Conservation (phyloP, 164 flowering plant genomes). For the Vitis riparia region DNA sequence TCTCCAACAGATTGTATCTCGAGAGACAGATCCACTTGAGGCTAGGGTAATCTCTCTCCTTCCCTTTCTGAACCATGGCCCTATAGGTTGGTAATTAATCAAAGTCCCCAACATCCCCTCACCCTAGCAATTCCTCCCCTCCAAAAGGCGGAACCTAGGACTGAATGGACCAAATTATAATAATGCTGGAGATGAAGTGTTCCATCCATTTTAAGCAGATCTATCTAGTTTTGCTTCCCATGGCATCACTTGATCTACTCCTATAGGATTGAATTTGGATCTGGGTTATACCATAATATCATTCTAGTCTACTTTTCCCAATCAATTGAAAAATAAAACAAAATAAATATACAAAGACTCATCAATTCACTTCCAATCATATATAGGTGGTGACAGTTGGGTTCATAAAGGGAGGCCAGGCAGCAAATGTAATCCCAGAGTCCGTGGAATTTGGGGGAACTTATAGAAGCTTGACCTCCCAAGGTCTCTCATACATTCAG, state of each 20-base stretch:
- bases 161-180: too few species aligned
- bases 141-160: too few species aligned
- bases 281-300: too few species aligned
- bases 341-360: background rate
- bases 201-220: too few species aligned
- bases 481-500: slow-evolving; percentile 28
- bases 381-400: slow-evolving; percentile 35
- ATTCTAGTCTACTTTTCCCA: too few species aligned
- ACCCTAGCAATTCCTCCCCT: background rate
- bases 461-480: slow-evolving; percentile 31
- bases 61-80: background rate
- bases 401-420: slow-evolving; percentile 28
- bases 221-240: too few species aligned
- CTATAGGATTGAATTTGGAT: too few species aligned
- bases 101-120: too few species aligned
- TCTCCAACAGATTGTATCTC: slow-evolving; percentile 38
- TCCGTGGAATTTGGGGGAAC: slow-evolving; percentile 32
- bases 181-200: too few species aligned
- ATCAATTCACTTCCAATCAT: background rate
- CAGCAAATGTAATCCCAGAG: slow-evolving; percentile 33
- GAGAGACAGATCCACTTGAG: slow-evolving; percentile 43
- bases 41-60: slow-evolving; percentile 22
- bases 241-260: too few species aligned
- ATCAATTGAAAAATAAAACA: too few species aligned
- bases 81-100: too few species aligned